Percentiles rank a stretch among this genome's conserved stretches.
These are phyloP conservation scores for Trypanosoma cruzi DNA, from an alignment of 208 protist genomes.

Conservation along the genomic window DNA sequence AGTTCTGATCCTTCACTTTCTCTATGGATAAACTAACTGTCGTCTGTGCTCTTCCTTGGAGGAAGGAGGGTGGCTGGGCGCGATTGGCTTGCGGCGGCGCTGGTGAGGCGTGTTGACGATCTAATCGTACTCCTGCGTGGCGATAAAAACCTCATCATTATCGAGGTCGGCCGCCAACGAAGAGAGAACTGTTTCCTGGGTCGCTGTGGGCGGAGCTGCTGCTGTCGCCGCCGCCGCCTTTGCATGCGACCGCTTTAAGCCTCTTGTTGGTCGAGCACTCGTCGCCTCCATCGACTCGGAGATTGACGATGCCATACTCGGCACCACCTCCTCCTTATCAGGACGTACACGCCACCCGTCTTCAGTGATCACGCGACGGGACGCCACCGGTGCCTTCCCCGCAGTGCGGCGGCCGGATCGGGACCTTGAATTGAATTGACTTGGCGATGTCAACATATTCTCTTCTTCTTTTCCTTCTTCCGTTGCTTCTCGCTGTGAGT, in stretches of 20 bases:
- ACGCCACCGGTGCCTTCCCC: constrained; percentile 29
- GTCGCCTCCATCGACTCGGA: constrained; percentile 43
- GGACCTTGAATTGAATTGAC: neutral
- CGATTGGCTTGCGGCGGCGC: too few relatives aligned
- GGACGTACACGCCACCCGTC: constrained; percentile 75
- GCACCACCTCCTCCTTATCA: neutral
- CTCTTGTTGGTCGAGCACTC: neutral
- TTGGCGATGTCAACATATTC: neutral
- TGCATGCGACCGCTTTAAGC: neutral
- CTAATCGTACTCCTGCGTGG: constrained; percentile 82
- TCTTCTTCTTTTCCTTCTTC: neutral
- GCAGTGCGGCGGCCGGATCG: neutral
- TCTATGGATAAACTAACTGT: neutral
- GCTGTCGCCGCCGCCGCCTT: neutral
- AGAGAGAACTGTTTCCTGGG: constrained; percentile 29
- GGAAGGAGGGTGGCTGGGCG: neutral
- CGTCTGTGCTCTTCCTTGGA: neutral
- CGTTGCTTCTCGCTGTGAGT: neutral
- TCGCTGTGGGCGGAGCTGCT: neutral
- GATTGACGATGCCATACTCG: constrained; percentile 38
- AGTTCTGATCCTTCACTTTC: neutral
- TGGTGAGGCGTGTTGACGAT: neutral
- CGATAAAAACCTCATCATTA: constrained; percentile 74
- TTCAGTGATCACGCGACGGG: constrained; percentile 50
- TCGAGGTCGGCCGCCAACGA: constrained; percentile 46